Conservation (phyloP, 2,329 filamentous ascomycete genomes). For the Ambrosiella beaveri region DNA sequence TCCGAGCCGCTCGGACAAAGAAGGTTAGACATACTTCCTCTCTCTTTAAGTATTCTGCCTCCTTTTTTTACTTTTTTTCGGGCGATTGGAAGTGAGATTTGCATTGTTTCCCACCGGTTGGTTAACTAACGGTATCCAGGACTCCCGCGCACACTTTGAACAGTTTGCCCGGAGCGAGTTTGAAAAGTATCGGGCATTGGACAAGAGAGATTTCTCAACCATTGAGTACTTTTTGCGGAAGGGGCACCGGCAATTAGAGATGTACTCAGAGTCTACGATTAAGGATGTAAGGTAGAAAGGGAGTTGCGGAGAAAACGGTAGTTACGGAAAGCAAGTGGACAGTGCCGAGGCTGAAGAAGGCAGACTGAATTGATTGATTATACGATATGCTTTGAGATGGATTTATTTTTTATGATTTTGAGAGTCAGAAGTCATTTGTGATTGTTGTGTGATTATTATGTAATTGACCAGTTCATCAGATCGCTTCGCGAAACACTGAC, state of each 20-base stretch:
- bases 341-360: background rate
- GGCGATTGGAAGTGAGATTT: constrained; percentile 7
- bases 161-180: constrained; percentile 58
- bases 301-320: background rate
- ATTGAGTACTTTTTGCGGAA: constrained; percentile 76
- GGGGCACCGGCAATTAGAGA: constrained; percentile 64
- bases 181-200: constrained; percentile 45
- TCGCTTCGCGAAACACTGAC: no score
- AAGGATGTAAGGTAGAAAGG: constrained; percentile 40
- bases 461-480: no score
- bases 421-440: no score
- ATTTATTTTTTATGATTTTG: no score
- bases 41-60: background rate
- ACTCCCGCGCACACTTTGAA: constrained; percentile 42
- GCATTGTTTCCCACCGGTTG: background rate
- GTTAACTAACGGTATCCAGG: constrained; percentile 22
- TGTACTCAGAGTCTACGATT: constrained; percentile 64
- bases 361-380: no score
- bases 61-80: background rate
- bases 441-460: no score
- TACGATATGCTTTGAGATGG: no score
- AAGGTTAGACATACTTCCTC: constrained; percentile 34
- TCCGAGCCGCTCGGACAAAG: constrained; percentile 68
- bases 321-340: background rate
- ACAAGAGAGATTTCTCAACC: constrained; percentile 71